Conservation (phyloP, 495 filamentous ascomycete genomes). For the Aspergillus heteromorphus region DNA sequence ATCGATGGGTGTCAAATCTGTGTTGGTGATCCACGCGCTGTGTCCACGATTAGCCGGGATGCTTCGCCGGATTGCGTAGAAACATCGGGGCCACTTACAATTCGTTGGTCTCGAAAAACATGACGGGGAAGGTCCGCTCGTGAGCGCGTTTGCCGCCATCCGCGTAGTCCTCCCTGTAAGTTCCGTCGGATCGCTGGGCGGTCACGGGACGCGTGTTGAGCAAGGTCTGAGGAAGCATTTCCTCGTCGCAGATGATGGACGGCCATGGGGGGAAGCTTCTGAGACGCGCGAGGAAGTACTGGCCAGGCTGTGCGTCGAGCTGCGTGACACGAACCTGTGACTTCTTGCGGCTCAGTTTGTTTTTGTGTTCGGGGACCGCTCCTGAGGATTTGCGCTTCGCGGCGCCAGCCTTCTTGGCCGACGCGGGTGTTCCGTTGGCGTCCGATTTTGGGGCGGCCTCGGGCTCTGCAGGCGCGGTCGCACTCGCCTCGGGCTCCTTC, state of each 20-base stretch:
- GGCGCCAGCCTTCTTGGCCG: constrained; percentile 36
- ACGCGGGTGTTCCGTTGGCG: constrained; percentile 43
- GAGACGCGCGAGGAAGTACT: constrained; percentile 80
- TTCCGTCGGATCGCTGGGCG: constrained; percentile 70
- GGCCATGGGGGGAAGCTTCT: constrained; percentile 91
- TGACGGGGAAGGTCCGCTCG: constrained; percentile 84
- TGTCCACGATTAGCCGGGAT: constrained; percentile 10
- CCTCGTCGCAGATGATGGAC: constrained; percentile 82
- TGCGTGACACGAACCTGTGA: constrained; percentile 65
- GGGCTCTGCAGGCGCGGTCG: constrained; percentile 22
- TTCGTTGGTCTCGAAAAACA: constrained; percentile 91
- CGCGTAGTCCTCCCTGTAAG: constrained; percentile 74
- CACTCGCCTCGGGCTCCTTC: constrained; percentile 26
- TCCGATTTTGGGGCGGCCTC: constrained; percentile 22
- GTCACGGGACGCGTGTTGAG: constrained; percentile 72
- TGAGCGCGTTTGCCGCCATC: constrained; percentile 76
- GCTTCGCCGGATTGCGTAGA: neutral
- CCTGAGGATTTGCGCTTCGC: constrained; percentile 63
- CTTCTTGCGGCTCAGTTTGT: constrained; percentile 78
- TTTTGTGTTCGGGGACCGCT: constrained; percentile 61
- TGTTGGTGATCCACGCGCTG: constrained; percentile 83
- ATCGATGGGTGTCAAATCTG: constrained; percentile 67
- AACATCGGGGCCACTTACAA: constrained; percentile 60
- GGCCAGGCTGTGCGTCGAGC: constrained; percentile 73
- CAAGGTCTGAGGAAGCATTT: constrained; percentile 74